Evolutionary conservation across 2,329 filamentous ascomycete species (phyloP), one percentile per base, ranked within the genome.

Genomic region (Sarocladium brachiariae): DNA sequence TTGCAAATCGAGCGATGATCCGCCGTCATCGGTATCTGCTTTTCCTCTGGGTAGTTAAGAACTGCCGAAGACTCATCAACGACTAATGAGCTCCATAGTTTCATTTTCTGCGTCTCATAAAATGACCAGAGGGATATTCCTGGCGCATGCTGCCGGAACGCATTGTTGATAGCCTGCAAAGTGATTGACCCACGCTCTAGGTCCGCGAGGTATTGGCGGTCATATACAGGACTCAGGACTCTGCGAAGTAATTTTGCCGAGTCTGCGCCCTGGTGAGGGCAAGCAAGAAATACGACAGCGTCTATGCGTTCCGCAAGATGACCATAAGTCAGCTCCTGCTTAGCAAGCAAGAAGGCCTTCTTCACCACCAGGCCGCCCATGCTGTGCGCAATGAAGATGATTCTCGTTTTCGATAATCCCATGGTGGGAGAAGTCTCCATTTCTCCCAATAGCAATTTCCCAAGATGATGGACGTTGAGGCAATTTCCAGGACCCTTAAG

Each of bases 301-400:
- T 50, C 52, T 27, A 65, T 54, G 13, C 59, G 50, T 3, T 51
- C 23, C 3, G 58, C 57, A 2, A 65, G 23, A 2, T 39, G 14
- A 4, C 49, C 31, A 33, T 56, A 54, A 2, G 18, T 39, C 5
- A 50, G 13, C 16, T 58, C 56, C 35, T 59, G 53, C 14, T 50
- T 50, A 2, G 59, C 62, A 1, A 63, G 51, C 9, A 65, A 58
- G 50, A 58, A 65, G 2, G 57, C 61, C 51, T 62, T 63, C 45
- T 66, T 67, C 11, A 67, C 63, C 2, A 68, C 58, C 11, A 68
- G 55, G 5, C 63, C 63, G 2, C 64, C 65, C 57, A 69, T 61
- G 30, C 64, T 67, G 51, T 69, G 66, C 2, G 61, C 65, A 13
- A 68, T 52, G n/a, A 61, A 52, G 3, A 67, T 55, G 6, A 67